phyloP scores from a whole-genome alignment of 306 rosid genomes.

The Vigna unguiculata region DNA sequence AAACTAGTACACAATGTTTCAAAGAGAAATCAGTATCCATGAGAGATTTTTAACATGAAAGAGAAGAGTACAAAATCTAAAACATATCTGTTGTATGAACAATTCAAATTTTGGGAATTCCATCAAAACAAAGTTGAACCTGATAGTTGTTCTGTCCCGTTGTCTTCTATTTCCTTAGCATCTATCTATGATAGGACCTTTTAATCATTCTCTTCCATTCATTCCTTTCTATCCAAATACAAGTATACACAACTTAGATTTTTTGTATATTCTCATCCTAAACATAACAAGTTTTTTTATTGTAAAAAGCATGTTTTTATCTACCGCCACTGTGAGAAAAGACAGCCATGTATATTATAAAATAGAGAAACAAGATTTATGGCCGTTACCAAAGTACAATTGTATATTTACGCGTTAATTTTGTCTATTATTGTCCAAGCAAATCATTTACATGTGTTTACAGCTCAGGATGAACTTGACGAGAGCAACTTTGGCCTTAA shows the following conservation, averaged over 20 bases:
- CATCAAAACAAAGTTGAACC: background rate
- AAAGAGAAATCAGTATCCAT: background rate
- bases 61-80: background rate
- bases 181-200: too few relatives aligned
- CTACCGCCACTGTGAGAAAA: background rate
- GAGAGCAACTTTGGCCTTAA: background rate
- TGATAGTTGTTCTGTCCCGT: background rate
- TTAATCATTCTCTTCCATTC: too few relatives aligned
- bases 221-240: too few relatives aligned
- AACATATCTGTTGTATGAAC: background rate
- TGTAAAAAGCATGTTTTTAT: background rate
- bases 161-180: background rate
- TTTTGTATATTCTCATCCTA: too few relatives aligned
- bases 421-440: conserved; percentile 6
- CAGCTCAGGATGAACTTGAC: conserved; percentile 23
- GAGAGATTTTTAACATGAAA: conserved; percentile 1
- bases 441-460: background rate
- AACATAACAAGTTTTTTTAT: background rate
- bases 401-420: background rate
- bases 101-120: background rate
- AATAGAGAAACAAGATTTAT: background rate
- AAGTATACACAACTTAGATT: too few relatives aligned
- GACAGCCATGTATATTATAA: background rate
- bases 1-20: background rate
- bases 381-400: background rate